Evolutionary conservation across 2,329 filamentous ascomycete species (phyloP).

Genomic region (Sarocladium brachiariae): DNA sequence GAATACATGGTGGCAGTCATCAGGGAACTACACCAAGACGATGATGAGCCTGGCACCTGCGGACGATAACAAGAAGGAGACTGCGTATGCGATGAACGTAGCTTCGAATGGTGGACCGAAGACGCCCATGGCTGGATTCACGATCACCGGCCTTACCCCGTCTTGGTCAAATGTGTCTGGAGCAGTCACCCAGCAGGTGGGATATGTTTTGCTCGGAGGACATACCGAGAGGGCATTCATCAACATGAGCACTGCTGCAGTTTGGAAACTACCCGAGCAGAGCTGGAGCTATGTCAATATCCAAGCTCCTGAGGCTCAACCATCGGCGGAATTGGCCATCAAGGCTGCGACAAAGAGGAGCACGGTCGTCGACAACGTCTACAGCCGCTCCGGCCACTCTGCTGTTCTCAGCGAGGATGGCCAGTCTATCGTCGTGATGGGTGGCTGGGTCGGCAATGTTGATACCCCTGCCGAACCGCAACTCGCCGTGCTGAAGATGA

Average conservation of each 20-base stretch:
- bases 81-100: constrained; percentile 29
- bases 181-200: constrained; percentile 62
- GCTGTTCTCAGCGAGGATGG: constrained; percentile 77
- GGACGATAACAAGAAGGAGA: constrained; percentile 16
- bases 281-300: constrained; percentile 77
- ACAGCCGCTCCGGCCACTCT: constrained; percentile 84
- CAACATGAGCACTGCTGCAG: constrained; percentile 85
- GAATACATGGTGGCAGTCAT: constrained; percentile 52
- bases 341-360: constrained; percentile 18
- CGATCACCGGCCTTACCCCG: constrained; percentile 65
- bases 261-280: constrained; percentile 81
- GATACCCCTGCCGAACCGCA: constrained; percentile 73
- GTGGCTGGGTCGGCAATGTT: constrained; percentile 87
- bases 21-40: constrained; percentile 70
- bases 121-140: constrained; percentile 80
- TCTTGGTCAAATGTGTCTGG: constrained; percentile 63
- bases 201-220: constrained; percentile 77
- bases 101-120: constrained; percentile 51
- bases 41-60: constrained; percentile 63
- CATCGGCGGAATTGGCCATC: neutral
- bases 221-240: constrained; percentile 80
- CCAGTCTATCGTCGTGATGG: constrained; percentile 67
- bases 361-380: constrained; percentile 36
- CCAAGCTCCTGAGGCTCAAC: constrained; percentile 29
- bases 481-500: constrained; percentile 69